phyloP scores from a whole-genome alignment of 2,329 filamentous ascomycete species.

The Coleophoma eucalyptorum region DNA sequence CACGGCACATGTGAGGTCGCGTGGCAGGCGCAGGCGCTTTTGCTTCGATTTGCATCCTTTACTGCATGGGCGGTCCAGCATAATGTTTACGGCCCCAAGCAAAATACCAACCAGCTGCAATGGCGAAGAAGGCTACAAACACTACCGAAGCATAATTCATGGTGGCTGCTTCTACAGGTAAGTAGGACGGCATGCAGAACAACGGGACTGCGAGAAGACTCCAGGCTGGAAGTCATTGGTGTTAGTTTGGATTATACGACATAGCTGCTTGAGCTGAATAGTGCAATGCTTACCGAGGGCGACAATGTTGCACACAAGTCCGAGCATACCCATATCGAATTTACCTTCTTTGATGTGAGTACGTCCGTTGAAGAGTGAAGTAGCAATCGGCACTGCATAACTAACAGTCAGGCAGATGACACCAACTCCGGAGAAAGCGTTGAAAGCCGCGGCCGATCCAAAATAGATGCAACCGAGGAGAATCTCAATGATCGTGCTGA shows the following conservation, averaged over 20 bases:
- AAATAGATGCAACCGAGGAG: constrained; percentile 66
- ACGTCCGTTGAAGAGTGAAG: constrained; percentile 58
- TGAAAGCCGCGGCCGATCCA: constrained; percentile 66
- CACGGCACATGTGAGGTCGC: too few relatives aligned
- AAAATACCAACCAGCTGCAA: constrained; percentile 65
- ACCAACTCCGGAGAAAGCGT: constrained; percentile 66
- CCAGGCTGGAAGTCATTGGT: constrained; percentile 47
- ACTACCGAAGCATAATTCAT: constrained; percentile 77
- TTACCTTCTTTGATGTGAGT: constrained; percentile 43
- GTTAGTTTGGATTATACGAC: too few relatives aligned
- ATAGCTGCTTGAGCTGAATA: not conserved
- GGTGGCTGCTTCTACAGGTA: constrained; percentile 53
- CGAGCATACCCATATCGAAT: constrained; percentile 60
- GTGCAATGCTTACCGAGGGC: constrained; percentile 48
- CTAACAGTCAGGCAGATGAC: constrained; percentile 67
- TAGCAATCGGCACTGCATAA: constrained; percentile 63
- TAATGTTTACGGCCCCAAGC: constrained; percentile 69
- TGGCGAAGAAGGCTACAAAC: constrained; percentile 60
- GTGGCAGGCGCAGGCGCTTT: too few relatives aligned
- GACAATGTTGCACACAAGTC: constrained; percentile 58
- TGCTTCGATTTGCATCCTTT: too few relatives aligned
- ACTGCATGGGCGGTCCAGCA: constrained; percentile 24
- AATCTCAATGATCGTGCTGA: constrained; percentile 62
- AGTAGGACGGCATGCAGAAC: constrained; percentile 66
- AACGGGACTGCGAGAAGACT: constrained; percentile 65